Evolutionary conservation across 208 protist species (phyloP).

Genomic region (Leishmania gerbilli): DNA sequence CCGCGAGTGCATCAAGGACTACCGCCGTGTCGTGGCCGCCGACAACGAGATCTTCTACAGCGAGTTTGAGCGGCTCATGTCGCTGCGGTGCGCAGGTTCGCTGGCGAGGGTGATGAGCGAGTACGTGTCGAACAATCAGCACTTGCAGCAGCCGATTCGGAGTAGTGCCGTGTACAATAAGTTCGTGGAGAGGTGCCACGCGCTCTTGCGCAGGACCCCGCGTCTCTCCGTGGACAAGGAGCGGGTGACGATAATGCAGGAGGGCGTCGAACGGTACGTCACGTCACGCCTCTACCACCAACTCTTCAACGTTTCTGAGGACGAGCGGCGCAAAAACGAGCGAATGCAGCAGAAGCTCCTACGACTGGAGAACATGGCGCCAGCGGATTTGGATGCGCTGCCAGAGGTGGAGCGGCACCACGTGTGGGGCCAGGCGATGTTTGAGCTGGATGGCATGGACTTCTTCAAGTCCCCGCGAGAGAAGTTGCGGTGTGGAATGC

Average conservation of each 20-base stretch:
- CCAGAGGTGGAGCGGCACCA: conserved; percentile 64
- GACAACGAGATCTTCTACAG: conserved; percentile 77
- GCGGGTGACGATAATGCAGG: conserved; percentile 34
- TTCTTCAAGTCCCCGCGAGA: conserved; percentile 82
- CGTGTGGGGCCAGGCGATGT: conserved; percentile 82
- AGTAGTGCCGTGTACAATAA: conserved; percentile 29
- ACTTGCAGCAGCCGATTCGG: conserved; percentile 30
- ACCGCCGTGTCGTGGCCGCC: conserved; percentile 52
- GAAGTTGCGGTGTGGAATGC: conserved; percentile 76
- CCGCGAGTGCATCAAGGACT: conserved; percentile 63
- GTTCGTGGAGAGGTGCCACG: conserved; percentile 21
- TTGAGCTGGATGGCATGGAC: conserved; percentile 87
- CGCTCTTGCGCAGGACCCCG: conserved; percentile 31
- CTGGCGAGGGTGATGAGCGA: conserved; percentile 51
- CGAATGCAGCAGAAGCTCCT: conserved; percentile 49
- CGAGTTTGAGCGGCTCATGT: conserved; percentile 72
- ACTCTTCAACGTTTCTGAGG: conserved; percentile 51
- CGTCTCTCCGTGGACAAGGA: conserved; percentile 17
- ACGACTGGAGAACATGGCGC: conserved; percentile 38
- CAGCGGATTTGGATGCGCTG: conserved; percentile 62
- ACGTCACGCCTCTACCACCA: conserved; percentile 72
- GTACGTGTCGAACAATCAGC: conserved; percentile 50
- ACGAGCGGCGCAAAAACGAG: conserved; percentile 39
- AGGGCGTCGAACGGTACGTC: conserved; percentile 83
- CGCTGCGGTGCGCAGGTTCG: conserved; percentile 24